Conservation (phyloP, 352 stramenopile genomes). For the Globisporangium takayamanum region DNA sequence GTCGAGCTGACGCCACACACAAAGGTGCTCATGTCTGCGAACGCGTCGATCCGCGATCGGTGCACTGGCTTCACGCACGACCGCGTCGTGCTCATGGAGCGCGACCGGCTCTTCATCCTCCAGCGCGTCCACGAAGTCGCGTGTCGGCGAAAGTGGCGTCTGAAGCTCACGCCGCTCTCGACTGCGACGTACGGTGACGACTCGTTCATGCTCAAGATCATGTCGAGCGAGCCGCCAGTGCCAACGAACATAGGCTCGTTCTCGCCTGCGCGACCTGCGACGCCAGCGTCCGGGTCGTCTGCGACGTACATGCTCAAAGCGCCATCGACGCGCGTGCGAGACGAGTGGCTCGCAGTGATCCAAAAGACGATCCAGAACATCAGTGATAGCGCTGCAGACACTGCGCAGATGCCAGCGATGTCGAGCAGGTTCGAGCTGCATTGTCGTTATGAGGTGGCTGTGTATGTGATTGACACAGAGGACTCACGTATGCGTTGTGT, state of each 20-base stretch:
- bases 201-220: constrained; percentile 73
- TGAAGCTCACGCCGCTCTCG: constrained; percentile 42
- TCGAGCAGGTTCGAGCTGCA: constrained; percentile 4
- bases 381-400: constrained; percentile 6
- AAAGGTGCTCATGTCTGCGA: constrained; percentile 57
- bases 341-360: constrained; percentile 65
- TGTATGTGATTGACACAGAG: background rate
- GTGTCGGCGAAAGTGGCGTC: constrained; percentile 61
- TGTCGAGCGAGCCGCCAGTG: constrained; percentile 30
- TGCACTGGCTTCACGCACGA: constrained; percentile 75
- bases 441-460: no score
- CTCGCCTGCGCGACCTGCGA: constrained; percentile 22
- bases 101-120: constrained; percentile 62
- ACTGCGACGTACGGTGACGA: constrained; percentile 72
- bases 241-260: constrained; percentile 10
- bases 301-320: constrained; percentile 56
- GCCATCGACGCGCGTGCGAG: constrained; percentile 47
- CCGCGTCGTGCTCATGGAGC: constrained; percentile 66
- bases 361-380: constrained; percentile 29
- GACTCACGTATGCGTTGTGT: background rate
- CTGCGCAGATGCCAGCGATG: background rate
- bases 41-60: constrained; percentile 66
- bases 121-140: constrained; percentile 54
- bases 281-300: constrained; percentile 14
- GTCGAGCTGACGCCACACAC: constrained; percentile 74